phyloP scores from a whole-genome alignment of 306 rosid genomes.

The Gynostemma pentaphyllum region DNA sequence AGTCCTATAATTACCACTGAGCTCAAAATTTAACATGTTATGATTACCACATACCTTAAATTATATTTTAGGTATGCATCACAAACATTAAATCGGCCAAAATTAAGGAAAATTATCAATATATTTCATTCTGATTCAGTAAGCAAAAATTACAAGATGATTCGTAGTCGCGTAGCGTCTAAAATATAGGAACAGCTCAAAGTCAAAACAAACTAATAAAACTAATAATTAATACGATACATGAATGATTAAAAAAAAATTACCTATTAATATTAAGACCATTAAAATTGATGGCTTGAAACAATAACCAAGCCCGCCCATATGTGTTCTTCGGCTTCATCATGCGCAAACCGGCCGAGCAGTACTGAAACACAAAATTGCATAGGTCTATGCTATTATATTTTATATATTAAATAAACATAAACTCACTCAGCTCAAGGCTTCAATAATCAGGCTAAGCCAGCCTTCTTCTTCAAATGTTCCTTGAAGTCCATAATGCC shows the following conservation, averaged over 20 bases:
- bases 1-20: too few species aligned
- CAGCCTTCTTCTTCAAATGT: constrained; percentile 74
- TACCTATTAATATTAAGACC: neutral
- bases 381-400: constrained; percentile 7
- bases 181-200: too few species aligned
- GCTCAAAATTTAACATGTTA: too few species aligned
- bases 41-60: too few species aligned
- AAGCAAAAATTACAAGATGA: too few species aligned
- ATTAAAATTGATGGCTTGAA: constrained; percentile 19
- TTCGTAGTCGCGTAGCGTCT: too few species aligned
- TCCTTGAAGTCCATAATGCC: constrained; percentile 85
- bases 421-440: neutral
- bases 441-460: constrained; percentile 54
- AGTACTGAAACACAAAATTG: constrained; percentile 8
- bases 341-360: constrained; percentile 10
- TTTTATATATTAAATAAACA: neutral
- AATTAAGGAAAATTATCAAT: too few species aligned
- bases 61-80: too few species aligned
- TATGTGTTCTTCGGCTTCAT: constrained; percentile 9
- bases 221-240: neutral
- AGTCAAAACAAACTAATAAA: neutral
- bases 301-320: constrained; percentile 23
- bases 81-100: too few species aligned
- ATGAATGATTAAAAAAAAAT: constrained; percentile 4
- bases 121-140: too few species aligned